phyloP scores from a whole-genome alignment of 768 basidiomycete genomes.

The Boletales sp. region DNA sequence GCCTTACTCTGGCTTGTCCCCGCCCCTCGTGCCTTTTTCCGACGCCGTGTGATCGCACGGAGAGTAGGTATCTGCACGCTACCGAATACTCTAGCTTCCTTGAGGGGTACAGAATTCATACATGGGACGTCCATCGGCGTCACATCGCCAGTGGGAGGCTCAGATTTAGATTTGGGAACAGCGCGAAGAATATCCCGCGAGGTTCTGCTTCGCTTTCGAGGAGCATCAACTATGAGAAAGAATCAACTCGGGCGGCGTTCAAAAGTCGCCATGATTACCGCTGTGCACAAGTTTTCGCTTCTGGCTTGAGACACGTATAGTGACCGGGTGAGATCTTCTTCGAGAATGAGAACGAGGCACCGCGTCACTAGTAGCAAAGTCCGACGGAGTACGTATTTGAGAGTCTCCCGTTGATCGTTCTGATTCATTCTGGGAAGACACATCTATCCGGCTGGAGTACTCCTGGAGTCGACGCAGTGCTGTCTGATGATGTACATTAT shows the following conservation, averaged over 20 bases:
- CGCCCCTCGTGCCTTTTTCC: conserved; percentile 1
- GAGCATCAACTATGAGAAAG: conserved; percentile 10
- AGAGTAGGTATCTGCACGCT: conserved; percentile 28
- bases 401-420: conserved; percentile 1
- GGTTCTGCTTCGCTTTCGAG: conserved; percentile 22
- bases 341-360: background rate
- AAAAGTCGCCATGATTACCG: conserved; percentile 7
- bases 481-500: conserved; percentile 3
- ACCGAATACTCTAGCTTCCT: conserved; percentile 26
- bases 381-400: background rate
- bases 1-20: background rate
- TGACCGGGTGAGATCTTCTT: background rate
- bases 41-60: conserved; percentile 9
- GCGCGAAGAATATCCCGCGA: conserved; percentile 8
- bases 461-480: conserved; percentile 15
- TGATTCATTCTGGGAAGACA: background rate
- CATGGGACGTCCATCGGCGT: conserved; percentile 18
- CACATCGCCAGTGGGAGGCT: conserved; percentile 24
- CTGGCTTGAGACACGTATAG: background rate
- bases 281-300: conserved; percentile 11
- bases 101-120: conserved; percentile 21
- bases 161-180: conserved; percentile 24
- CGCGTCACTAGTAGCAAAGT: background rate
- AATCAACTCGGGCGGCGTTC: conserved; percentile 5
- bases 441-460: conserved; percentile 9